These are phyloP conservation scores for Aurantiochytrium sp. DNA, from an alignment of 108 stramenopile genomes.

Conservation along the genomic window DNA sequence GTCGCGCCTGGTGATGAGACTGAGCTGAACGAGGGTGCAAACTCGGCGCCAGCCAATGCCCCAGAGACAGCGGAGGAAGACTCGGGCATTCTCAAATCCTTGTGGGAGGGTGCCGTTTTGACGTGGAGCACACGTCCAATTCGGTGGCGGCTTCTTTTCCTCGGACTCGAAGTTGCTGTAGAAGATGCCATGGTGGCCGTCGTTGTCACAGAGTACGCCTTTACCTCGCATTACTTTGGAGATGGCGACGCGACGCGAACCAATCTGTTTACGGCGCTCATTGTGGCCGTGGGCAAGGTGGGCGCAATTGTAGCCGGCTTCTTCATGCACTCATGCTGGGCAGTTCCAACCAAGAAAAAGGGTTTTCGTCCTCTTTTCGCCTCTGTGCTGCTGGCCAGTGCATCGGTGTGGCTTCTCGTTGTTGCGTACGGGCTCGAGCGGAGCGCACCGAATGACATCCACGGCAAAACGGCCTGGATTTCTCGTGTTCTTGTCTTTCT, in stretches of 20 bases:
- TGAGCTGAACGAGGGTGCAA: not conserved
- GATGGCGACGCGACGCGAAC: not conserved
- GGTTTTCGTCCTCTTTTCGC: not conserved
- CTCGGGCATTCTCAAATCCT: not conserved
- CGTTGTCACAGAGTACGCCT: not conserved
- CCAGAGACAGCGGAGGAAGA: not conserved
- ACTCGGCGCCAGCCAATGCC: not conserved
- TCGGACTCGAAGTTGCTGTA: not conserved
- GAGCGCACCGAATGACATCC: not conserved
- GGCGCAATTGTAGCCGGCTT: not conserved
- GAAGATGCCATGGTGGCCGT: constrained; percentile 6
- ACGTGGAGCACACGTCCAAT: not conserved
- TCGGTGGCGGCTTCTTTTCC: not conserved
- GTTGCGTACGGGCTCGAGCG: not conserved
- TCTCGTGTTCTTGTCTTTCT: not conserved
- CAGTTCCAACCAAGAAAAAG: not conserved
- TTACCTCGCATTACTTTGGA: not conserved
- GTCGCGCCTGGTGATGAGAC: too few relatives aligned
- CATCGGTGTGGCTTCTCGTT: not conserved
- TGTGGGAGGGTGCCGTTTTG: not conserved
- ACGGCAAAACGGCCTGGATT: not conserved
- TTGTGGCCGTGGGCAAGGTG: not conserved
- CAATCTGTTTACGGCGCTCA: not conserved
- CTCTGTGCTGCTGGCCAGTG: not conserved
- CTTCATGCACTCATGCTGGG: constrained; percentile 9